These are phyloP conservation scores for Leccinum pachyderme DNA, from an alignment of 1,284 basidiomycete species.

Conservation along the genomic window DNA sequence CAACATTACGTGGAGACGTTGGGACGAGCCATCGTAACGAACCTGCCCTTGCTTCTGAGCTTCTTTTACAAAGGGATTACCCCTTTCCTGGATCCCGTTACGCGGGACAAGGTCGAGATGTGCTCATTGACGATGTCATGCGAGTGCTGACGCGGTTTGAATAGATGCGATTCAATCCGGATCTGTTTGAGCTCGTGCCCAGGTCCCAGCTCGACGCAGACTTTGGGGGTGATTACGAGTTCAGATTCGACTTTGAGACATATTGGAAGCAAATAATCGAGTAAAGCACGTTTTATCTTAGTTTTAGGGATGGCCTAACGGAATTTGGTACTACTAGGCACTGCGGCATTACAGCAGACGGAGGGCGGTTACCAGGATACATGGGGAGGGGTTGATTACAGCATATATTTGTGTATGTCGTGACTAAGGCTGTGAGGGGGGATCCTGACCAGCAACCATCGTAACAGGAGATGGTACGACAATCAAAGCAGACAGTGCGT, in stretches of 20 bases:
- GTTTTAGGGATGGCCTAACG: conserved; percentile 1
- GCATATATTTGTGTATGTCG: conserved; percentile 24
- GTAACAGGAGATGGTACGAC: conserved; percentile 29
- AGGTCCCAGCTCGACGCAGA: conserved; percentile 76
- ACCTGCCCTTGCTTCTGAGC: conserved; percentile 75
- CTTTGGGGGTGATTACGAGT: conserved; percentile 79
- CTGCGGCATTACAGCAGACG: conserved; percentile 61
- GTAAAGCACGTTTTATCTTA: conserved; percentile 37
- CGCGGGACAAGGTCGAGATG: conserved; percentile 73
- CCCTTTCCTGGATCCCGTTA: conserved; percentile 89
- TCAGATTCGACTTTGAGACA: conserved; percentile 70
- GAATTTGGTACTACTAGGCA: conserved; percentile 36
- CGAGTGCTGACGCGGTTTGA: conserved; percentile 1
- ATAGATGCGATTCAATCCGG: conserved; percentile 87
- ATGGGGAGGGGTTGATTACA: conserved; percentile 23
- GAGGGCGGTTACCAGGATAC: conserved; percentile 43
- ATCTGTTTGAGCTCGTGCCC: conserved; percentile 74
- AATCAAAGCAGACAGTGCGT: conserved; percentile 37
- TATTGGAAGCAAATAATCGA: conserved; percentile 80
- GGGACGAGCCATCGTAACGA: conserved; percentile 82
- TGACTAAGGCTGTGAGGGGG: neutral
- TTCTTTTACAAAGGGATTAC: conserved; percentile 88
- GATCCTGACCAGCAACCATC: conserved; percentile 13
- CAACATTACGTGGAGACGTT: conserved; percentile 91
- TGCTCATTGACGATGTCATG: neutral